These are phyloP conservation scores for Myochromella boudieri DNA, from an alignment of 768 basidiomycete genomes.

Conservation along the genomic window DNA sequence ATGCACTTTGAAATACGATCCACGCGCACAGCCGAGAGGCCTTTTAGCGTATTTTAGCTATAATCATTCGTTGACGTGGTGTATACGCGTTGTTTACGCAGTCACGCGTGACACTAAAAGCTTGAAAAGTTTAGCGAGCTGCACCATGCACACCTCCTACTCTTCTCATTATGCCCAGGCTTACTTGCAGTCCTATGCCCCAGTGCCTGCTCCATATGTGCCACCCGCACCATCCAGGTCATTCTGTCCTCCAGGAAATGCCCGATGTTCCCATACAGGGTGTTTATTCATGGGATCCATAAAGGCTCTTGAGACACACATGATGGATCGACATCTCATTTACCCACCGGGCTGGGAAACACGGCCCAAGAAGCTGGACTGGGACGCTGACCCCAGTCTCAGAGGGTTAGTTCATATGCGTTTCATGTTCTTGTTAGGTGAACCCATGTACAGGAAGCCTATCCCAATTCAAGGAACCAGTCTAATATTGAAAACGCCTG, in stretches of 20 bases:
- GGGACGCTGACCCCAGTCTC: slow-evolving; percentile 83
- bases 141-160: slow-evolving; percentile 11
- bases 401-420: slow-evolving; percentile 53
- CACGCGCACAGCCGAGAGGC: slow-evolving; percentile 7
- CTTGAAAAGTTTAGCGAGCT: background rate
- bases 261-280: slow-evolving; percentile 58
- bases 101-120: slow-evolving; percentile 20
- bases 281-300: slow-evolving; percentile 70
- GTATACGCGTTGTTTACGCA: slow-evolving; percentile 17
- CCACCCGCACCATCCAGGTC: background rate
- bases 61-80: slow-evolving; percentile 16
- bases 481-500: slow-evolving; percentile 75
- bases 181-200: slow-evolving; percentile 10
- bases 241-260: slow-evolving; percentile 42
- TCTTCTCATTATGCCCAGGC: slow-evolving; percentile 22
- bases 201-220: background rate
- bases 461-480: slow-evolving; percentile 80
- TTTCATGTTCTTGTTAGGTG: background rate
- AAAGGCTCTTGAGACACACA: slow-evolving; percentile 74
- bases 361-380: slow-evolving; percentile 52
- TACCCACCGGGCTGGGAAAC: slow-evolving; percentile 75
- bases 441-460: slow-evolving; percentile 49
- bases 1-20: slow-evolving; percentile 9
- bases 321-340: slow-evolving; percentile 89
- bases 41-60: slow-evolving; percentile 16